Conservation (phyloP, 169 alveolate genomes). For the Pseudocohnilembus persalinus region DNA sequence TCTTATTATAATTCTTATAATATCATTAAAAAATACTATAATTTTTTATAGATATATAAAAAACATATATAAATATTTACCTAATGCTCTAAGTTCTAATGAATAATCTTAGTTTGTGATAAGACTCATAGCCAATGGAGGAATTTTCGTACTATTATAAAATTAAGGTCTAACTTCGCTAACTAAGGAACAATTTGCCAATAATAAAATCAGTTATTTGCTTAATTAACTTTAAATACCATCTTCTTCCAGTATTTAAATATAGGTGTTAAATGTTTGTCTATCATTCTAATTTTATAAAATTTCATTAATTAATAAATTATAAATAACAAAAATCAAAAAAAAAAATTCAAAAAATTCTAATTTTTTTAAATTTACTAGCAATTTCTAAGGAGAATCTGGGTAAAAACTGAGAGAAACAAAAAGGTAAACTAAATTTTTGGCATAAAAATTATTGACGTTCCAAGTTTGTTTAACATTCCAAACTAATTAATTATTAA, state of each 20-base stretch:
- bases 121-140: not conserved
- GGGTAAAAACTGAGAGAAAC: not conserved
- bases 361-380: not conserved
- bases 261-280: not conserved
- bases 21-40: too few species aligned
- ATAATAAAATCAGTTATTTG: too few species aligned
- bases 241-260: not conserved
- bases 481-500: not conserved
- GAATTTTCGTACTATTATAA: not conserved
- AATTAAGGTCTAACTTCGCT: not conserved
- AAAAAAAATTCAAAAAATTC: too few species aligned
- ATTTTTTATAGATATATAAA: too few species aligned
- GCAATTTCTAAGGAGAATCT: not conserved
- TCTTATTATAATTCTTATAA: too few species aligned
- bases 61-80: not conserved
- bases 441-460: not conserved
- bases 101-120: not conserved
- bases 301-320: too few species aligned
- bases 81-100: not conserved
- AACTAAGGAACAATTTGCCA: not conserved
- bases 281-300: not conserved
- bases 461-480: not conserved
- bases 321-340: too few species aligned
- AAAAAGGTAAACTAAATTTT: too few species aligned
- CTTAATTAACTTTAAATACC: not conserved